Conservation (phyloP, 1,139 yeast species). For the Candida sp. region DNA sequence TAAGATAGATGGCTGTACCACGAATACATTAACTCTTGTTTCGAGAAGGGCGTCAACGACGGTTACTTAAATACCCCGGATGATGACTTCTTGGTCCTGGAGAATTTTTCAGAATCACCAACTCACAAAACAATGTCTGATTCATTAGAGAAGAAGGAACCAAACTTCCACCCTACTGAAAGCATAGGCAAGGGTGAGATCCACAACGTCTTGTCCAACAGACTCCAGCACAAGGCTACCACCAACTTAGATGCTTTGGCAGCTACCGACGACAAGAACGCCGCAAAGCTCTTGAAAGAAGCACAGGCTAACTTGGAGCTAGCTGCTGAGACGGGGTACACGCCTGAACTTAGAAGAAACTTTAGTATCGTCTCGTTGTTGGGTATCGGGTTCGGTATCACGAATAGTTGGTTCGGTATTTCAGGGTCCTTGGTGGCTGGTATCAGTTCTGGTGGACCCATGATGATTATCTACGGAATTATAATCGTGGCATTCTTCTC, state of each 20-base stretch:
- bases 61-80: no score
- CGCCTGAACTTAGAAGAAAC: conserved; percentile 47
- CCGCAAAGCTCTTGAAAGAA: conserved; percentile 25
- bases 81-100: no score
- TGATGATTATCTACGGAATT: conserved; percentile 69
- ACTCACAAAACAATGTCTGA: conserved; percentile 3
- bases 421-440: conserved; percentile 42
- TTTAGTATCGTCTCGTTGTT: conserved; percentile 57
- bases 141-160: conserved; percentile 10
- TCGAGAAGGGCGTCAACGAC: no score
- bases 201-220: conserved; percentile 19
- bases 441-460: conserved; percentile 69
- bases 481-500: conserved; percentile 57
- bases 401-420: conserved; percentile 70
- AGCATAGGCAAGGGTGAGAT: conserved; percentile 25
- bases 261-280: conserved; percentile 29
- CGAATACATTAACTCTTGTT: no score
- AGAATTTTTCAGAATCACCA: background rate
- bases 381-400: conserved; percentile 67
- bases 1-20: no score
- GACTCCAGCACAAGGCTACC: conserved; percentile 6
- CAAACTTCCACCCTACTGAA: conserved; percentile 16
- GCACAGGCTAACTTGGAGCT: conserved; percentile 36
- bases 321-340: conserved; percentile 38
- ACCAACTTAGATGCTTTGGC: conserved; percentile 16